A percentile compares a stretch with the other conserved stretches of the same genome.
These are phyloP conservation scores for Hortiboletus flavorubellus DNA, from an alignment of 768 basidiomycete genomes.

Conservation along the genomic window DNA sequence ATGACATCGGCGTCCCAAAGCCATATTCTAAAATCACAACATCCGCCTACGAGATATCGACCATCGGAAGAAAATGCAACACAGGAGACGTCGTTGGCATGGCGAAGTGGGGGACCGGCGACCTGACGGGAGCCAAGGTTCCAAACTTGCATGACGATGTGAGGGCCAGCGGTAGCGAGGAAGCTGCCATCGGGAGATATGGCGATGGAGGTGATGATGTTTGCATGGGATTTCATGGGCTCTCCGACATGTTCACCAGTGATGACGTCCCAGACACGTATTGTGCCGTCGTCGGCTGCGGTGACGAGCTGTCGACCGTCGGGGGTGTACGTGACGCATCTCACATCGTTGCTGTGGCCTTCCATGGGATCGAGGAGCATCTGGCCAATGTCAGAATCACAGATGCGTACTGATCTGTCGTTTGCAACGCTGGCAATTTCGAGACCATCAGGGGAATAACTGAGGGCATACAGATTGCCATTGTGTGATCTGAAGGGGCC, in stretches of 20 bases:
- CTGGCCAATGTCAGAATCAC: slow-evolving; percentile 38
- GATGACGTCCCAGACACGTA: slow-evolving; percentile 31
- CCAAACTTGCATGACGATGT: slow-evolving; percentile 31
- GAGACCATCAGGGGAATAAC: slow-evolving; percentile 36
- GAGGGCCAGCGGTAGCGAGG: slow-evolving; percentile 32
- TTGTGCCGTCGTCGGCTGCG: slow-evolving; percentile 29
- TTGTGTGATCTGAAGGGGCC: slow-evolving; percentile 31
- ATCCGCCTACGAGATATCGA: slow-evolving; percentile 25
- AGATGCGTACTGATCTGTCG: slow-evolving; percentile 32
- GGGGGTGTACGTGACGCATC: slow-evolving; percentile 31
- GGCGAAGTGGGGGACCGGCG: slow-evolving; percentile 21
- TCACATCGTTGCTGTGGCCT: slow-evolving; percentile 28
- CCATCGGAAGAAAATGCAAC: slow-evolving; percentile 33
- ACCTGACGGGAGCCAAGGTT: slow-evolving; percentile 22
- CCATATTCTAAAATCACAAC: slow-evolving; percentile 30
- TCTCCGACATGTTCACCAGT: slow-evolving; percentile 30
- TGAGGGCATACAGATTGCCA: slow-evolving; percentile 33
- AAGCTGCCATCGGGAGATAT: slow-evolving; percentile 30
- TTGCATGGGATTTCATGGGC: slow-evolving; percentile 27
- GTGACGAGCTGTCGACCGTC: slow-evolving; percentile 29
- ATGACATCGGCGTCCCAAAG: slow-evolving; percentile 26
- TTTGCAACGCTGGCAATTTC: slow-evolving; percentile 31
- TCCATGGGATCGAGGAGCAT: slow-evolving; percentile 24
- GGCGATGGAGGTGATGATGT: slow-evolving; percentile 30
- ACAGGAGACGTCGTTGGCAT: slow-evolving; percentile 30